Evolutionary conservation across 345 rosid genomes (phyloP), one percentile per base, ranked within the genome.

Genomic region (Kandelia obovata): DNA sequence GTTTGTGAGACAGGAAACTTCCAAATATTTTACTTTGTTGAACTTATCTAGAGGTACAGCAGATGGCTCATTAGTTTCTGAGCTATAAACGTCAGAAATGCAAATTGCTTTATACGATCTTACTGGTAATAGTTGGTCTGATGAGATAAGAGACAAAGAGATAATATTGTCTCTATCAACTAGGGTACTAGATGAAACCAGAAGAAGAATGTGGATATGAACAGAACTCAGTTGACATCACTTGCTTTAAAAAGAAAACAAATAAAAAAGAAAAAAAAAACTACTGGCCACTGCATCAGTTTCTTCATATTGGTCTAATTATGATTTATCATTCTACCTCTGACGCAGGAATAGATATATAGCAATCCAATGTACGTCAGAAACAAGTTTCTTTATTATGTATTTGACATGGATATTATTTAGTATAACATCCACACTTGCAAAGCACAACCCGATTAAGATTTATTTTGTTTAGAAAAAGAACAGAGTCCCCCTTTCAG

Each of bases 181-280:
- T 51, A 52, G 35, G 31, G 28, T 9, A 55, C 58, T 9, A 26
- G 37, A 27, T 58, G 27, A 0, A 19, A 19, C 6, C 61, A 53
- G 25, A 71, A 52, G 26, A 55, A 65, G 53, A 15, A 16, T 20
- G 27, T 55, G 8, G 11, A 49, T 21, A 60, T 65, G 70, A 72
- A 59, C 19, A 19, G 65, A 59, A 72, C 47, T 47, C 46, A 47
- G 69, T 64, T 58, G 75, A 58, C 65, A 30, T 71, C 65, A 64
- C 69, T 5, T 71, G 23, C 49, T 47, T 28, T 34, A 0, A 47
- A 19, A 1, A 53, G 53, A 58, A 65, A 21, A 21, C 21, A 21
- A 21, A 21, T 21, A 21, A 21, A 21, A 21, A 21, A 21, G 21
- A 21, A 34, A 34, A 34, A 7, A 37, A 27, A 71, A 71, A 57